Evolutionary conservation across 345 rosid species (phyloP), one percentile per base, ranked within the genome.

Genomic region (Noccaea caerulescens): DNA sequence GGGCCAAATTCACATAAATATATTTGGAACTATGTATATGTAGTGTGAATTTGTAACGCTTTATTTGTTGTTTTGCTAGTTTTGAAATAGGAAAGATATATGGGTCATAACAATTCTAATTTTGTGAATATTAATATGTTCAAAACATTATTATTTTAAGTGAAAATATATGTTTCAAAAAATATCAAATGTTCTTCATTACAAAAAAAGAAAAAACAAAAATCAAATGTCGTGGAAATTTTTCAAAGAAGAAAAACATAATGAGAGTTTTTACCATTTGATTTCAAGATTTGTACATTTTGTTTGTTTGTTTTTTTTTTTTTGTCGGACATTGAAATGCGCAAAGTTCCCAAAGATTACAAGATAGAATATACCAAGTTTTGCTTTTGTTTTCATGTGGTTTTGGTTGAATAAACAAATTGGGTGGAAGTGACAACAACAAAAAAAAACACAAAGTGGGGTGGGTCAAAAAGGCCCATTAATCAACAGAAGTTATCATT

Each of bases 401-500:
- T 20, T 32, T 18, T 42, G 14, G 68, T 32, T 52, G 37, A 42
- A 20, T 12, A 16, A 18, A 42, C 8, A 71, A 38, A 18, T 10
- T 62, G n/a, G 30, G 69, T 71, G 58, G 60, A 41, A 33, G 6
- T 56, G 53, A 23, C 36, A 25, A 25, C 27, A 25, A 25, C n/a
- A 36, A 52, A 11, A 0, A 0, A 20, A 46, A 36, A 38, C 5
- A 14, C 8, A 33, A 49, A 71, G 43, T 61, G 34, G 34, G 45
- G 68, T 61, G 37, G 75, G 53, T 42, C 43, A 41, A 60, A 60
- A 61, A 61, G 75, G 75, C 75, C 75, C 54, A 51, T 51, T 38
- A 10, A 14, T 16, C 25, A 4, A 56, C 50, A 45, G 7, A 45
- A 45, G 20, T 13, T 45, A 56, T 58, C 12, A 37, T 25, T 1